Conservation (phyloP, 495 filamentous ascomycete species). For the Lophiotrema nucula region DNA sequence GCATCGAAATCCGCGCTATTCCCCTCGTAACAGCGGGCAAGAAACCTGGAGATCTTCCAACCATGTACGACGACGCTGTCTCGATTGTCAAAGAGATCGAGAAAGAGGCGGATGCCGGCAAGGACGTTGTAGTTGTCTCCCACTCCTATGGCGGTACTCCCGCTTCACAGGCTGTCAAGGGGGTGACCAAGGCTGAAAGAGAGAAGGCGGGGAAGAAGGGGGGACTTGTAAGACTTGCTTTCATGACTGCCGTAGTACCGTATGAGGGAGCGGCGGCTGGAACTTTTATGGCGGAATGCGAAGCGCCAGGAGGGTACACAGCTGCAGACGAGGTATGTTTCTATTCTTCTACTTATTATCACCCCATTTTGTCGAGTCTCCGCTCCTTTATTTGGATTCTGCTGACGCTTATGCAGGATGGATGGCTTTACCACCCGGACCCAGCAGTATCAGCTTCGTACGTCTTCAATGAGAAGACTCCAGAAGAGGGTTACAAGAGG, state of each 20-base stretch:
- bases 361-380: background rate
- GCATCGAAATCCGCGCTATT: conserved; percentile 26
- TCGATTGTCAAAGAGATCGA: conserved; percentile 5
- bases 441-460: background rate
- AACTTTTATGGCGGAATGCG: background rate
- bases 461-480: background rate
- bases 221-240: conserved; percentile 23
- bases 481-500: background rate
- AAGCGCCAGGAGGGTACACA: background rate
- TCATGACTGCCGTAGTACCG: conserved; percentile 21
- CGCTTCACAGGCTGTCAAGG: conserved; percentile 3
- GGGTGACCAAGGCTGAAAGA: conserved; percentile 18
- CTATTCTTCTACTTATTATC: background rate
- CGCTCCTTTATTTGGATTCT: background rate
- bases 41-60: conserved; percentile 9
- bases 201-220: conserved; percentile 23
- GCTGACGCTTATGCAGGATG: conserved; percentile 1
- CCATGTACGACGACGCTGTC: conserved; percentile 27
- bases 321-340: background rate
- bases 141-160: conserved; percentile 29
- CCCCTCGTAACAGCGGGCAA: conserved; percentile 21
- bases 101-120: conserved; percentile 23
- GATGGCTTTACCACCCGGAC: conserved; percentile 3
- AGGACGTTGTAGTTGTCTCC: conserved; percentile 23
- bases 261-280: background rate